Base-by-base conservation (phyloP, 2,329 filamentous ascomycete genomes). In the Penicillium janthinellum region DNA sequence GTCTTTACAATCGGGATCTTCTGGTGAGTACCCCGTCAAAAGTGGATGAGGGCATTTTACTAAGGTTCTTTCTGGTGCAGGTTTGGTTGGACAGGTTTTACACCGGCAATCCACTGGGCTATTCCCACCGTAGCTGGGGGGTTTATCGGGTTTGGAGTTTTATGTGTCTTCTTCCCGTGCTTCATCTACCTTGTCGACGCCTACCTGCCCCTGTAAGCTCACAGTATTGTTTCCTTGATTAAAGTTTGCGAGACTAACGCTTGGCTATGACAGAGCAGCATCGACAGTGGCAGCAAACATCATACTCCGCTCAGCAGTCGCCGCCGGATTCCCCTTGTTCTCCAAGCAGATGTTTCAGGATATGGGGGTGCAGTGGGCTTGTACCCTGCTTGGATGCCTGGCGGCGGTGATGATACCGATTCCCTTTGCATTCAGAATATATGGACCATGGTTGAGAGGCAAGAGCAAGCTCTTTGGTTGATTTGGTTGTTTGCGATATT, bases 141-240 rank as follows among this genome's bases (percentile, higher is more conserved):
- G 2, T 65, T 71, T 17, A 68, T 69, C 28, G 67, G 69, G 7
- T 71, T 72, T 38, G 72, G 71, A 0, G 53, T 72, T 4, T 25
- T 73, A 2, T 66, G 64, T n/a, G 70, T 73, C 8, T 75, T 73
- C 25, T 56, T 71, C n/a, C 67, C 64, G 2, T 65, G 66, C 11
- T 73, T 74, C 56, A 72, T 68, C 45, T 75, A 77, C 45, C 48
- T 77, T 1, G 65, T 77, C 14, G 75, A 77, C 55, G 62, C 73
- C 0, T 77, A 77, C 57, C 59, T 77, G 5, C 68, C 68, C 6
- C 49, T 77, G 75, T 77, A 59, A 67, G 74, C 64, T 10, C 31
- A 5, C n/a, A 42, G n/a, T 1, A 4, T 2, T 28, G n/a, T 7
- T 31, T 17, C 15, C 54, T 61, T 28, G 48, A 28, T 31, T 10